A percentile compares a stretch with the other conserved stretches of the same genome.
These are phyloP conservation scores for Trichophyton benhamiae DNA, from an alignment of 2,329 filamentous ascomycete species.

Conservation along the genomic window DNA sequence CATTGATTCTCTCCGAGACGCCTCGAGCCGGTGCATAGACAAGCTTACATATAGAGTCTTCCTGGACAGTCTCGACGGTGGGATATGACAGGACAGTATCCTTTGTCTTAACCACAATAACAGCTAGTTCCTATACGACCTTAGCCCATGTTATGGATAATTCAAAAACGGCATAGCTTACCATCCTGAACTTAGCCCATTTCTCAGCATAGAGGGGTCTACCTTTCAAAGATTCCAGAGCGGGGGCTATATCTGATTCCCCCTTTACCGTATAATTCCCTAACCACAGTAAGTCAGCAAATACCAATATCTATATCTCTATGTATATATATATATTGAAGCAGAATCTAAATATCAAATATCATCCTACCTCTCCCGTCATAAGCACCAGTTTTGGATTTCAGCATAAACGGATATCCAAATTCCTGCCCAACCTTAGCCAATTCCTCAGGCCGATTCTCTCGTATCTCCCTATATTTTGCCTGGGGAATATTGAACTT, in stretches of 20 bases:
- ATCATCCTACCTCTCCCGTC: conserved; percentile 63
- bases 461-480: conserved; percentile 53
- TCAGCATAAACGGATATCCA: conserved; percentile 83
- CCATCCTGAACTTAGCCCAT: conserved; percentile 68
- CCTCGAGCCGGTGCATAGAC: conserved; percentile 74
- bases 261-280: conserved; percentile 56
- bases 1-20: conserved; percentile 48
- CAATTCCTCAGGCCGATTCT: conserved; percentile 49
- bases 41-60: conserved; percentile 89
- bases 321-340: neutral
- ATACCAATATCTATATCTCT: neutral
- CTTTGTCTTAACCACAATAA: conserved; percentile 88
- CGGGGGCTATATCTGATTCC: conserved; percentile 49
- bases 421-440: conserved; percentile 50
- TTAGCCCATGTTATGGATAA: neutral
- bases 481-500: conserved; percentile 59
- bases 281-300: conserved; percentile 12
- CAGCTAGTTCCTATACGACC: conserved; percentile 55
- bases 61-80: conserved; percentile 85
- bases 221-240: conserved; percentile 54
- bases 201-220: conserved; percentile 76
- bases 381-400: conserved; percentile 79
- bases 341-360: neutral
- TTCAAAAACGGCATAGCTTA: conserved; percentile 19
- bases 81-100: conserved; percentile 66